A percentile compares a stretch with the other conserved stretches of the same genome.
Evolutionary conservation across 1,284 basidiomycete genomes (phyloP).

Genomic region (Porphyrellus sp.): DNA sequence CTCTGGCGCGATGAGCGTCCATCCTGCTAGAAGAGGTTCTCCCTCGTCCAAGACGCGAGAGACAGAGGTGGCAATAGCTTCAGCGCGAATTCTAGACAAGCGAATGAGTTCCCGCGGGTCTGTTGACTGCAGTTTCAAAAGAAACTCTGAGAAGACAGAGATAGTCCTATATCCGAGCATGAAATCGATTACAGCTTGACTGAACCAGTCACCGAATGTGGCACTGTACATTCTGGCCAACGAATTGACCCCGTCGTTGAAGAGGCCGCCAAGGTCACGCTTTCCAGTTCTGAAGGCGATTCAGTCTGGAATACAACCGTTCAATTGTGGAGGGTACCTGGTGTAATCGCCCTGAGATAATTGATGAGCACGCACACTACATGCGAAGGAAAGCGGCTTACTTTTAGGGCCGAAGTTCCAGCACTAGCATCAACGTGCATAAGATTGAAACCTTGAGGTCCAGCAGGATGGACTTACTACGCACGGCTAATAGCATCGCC

Average conservation of each 20-base stretch:
- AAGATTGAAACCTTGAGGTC: background rate
- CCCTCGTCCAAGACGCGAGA: conserved; percentile 79
- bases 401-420: conserved; percentile 90
- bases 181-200: conserved; percentile 91
- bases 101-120: conserved; percentile 89
- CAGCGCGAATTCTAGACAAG: conserved; percentile 82
- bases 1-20: conserved; percentile 88
- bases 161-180: conserved; percentile 83
- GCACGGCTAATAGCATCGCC: conserved; percentile 84
- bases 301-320: conserved; percentile 8
- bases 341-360: conserved; percentile 82
- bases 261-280: conserved; percentile 85
- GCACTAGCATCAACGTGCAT: conserved; percentile 46
- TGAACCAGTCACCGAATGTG: conserved; percentile 93
- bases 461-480: conserved; percentile 59
- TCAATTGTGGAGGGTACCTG: conserved; percentile 42
- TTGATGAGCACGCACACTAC: conserved; percentile 11
- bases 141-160: conserved; percentile 88
- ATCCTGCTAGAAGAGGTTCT: conserved; percentile 79
- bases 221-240: conserved; percentile 84
- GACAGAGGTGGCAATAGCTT: conserved; percentile 86
- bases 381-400: conserved; percentile 24
- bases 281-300: conserved; percentile 73
- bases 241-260: conserved; percentile 93
- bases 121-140: conserved; percentile 79